Conservation (phyloP, 2,329 filamentous ascomycete genomes). For the Paracoccidioides lutzii region DNA sequence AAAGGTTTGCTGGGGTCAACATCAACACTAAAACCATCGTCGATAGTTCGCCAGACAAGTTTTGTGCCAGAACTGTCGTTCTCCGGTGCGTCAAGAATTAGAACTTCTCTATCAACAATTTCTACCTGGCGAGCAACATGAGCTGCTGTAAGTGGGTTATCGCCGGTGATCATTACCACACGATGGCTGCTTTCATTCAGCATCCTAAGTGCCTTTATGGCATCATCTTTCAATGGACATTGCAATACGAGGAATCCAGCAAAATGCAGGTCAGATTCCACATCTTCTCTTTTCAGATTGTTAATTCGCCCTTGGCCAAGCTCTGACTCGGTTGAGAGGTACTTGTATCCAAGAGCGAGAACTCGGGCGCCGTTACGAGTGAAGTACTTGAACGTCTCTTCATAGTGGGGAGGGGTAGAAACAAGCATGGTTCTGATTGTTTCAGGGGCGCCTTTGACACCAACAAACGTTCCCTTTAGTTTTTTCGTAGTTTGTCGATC, state of each 20-base stretch:
- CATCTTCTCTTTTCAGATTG: constrained; percentile 81
- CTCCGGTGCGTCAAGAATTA: constrained; percentile 91
- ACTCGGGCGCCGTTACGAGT: constrained; percentile 92
- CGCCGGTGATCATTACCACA: constrained; percentile 97
- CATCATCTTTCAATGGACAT: constrained; percentile 92
- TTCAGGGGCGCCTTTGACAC: constrained; percentile 93
- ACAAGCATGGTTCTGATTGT: constrained; percentile 91
- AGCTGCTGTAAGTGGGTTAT: constrained; percentile 91
- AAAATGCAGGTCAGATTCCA: constrained; percentile 73
- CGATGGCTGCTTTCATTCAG: constrained; percentile 97
- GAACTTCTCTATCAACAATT: constrained; percentile 88
- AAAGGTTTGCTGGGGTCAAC: constrained; percentile 74
- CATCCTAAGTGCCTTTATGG: constrained; percentile 87
- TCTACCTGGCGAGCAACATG: constrained; percentile 93
- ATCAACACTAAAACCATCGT: constrained; percentile 74
- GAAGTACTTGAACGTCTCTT: constrained; percentile 97
- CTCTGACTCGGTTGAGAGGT: constrained; percentile 68
- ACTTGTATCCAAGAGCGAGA: constrained; percentile 86
- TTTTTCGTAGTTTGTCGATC: constrained; percentile 63
- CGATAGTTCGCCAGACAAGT: constrained; percentile 87
- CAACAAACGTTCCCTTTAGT: constrained; percentile 75
- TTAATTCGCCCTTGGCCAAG: constrained; percentile 77
- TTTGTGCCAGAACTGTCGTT: constrained; percentile 68
- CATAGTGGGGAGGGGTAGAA: constrained; percentile 71
- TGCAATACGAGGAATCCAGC: constrained; percentile 93